Conservation (phyloP, 306 rosid genomes). For the Castanea mollissima region DNA sequence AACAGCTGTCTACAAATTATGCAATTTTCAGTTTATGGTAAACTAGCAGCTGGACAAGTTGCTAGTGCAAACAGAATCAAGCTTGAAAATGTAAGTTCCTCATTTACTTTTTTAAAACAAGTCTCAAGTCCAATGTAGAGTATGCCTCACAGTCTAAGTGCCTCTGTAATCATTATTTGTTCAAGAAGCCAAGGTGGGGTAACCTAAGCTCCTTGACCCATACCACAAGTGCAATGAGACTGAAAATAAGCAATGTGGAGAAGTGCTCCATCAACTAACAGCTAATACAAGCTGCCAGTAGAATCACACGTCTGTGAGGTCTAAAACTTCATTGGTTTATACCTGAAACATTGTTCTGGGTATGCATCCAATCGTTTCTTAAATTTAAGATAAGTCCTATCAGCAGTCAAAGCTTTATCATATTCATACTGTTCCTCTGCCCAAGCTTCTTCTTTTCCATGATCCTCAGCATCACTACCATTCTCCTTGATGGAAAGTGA, state of each 20-base stretch:
- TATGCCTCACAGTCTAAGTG: background rate
- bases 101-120: background rate
- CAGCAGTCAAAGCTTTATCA: conserved; percentile 81
- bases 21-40: background rate
- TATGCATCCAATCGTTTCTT: conserved; percentile 73
- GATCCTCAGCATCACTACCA: conserved; percentile 37
- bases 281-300: background rate
- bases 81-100: background rate
- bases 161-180: background rate
- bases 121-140: background rate
- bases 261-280: background rate
- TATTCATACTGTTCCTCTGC: conserved; percentile 72
- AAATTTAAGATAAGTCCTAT: conserved; percentile 86
- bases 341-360: conserved; percentile 95
- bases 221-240: background rate
- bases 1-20: background rate
- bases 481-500: conserved; percentile 61
- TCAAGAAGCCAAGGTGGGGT: background rate
- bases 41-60: background rate
- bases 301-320: background rate
- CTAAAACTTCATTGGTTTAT: conserved; percentile 2
- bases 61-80: background rate
- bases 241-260: background rate
- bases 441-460: conserved; percentile 59
- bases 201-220: background rate